Evolutionary conservation across 495 filamentous ascomycete species (phyloP), one percentile per base, ranked within the genome.

Genomic region (Coniosporium apollinis): DNA sequence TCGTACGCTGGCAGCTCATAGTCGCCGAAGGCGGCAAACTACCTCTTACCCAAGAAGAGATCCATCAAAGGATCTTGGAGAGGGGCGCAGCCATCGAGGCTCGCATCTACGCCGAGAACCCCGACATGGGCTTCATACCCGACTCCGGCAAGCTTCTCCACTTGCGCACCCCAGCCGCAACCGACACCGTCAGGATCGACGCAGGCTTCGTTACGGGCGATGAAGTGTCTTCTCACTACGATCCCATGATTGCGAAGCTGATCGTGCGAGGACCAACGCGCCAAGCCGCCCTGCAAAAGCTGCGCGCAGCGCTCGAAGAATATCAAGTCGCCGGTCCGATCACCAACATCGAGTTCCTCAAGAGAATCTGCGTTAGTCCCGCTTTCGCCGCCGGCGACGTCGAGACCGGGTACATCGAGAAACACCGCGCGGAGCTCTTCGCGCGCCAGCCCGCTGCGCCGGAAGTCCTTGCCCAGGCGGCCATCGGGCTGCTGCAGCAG

Each of bases 161-260:
- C 57, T 70, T 96, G 6, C 67, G 69, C 13, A 84, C 74, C 1
- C 89, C 91, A 0, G 54, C 57, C n/a, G 49, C 60, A 1, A 67
- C 67, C 8, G 67, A 79, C 2, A 76, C 78, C 39, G 69, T 94
- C 28, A 72, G 89, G 19, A 83, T 99, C 38, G 89, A 99, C 49
- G 79, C 84, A 5, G 91, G 91, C 0, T 96, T 96, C 48, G 68
- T 83, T 9, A 65, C 79, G 43, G 91, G 91, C 13, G 87, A 96
- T 50, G 79, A 86, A 41, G 76, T 99, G 0, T 91, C 85, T 0
- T 79, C 85, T n/a, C 76, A 89, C 35, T 99, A 96, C 56, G 89
- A 99, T 45, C 87, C 89, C 4, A 96, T 99, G 89, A 94, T 99
- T 42, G 79, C 91, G 28, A 99, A 99, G 54, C 66, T 99, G 36